Conservation (phyloP, 1,284 basidiomycete genomes). For the Sutorius eximius region DNA sequence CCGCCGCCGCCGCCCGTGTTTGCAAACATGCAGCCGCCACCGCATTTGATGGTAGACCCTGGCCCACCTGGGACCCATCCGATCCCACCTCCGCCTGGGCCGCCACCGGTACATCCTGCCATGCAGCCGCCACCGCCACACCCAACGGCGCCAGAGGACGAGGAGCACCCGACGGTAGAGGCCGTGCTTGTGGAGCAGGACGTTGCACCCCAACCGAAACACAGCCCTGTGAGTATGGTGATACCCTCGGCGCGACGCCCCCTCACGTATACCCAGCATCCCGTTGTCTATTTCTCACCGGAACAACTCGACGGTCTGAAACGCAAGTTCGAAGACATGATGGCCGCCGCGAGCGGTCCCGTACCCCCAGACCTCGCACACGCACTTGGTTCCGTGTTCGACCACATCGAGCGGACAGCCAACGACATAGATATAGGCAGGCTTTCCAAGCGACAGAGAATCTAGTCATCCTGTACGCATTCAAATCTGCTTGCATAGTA, state of each 20-base stretch:
- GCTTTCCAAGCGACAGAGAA: conserved; percentile 27
- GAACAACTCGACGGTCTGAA: conserved; percentile 33
- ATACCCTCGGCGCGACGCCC: neutral
- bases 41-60: conserved; percentile 25
- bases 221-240: conserved; percentile 17
- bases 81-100: conserved; percentile 9
- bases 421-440: conserved; percentile 28
- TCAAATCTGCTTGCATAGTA: neutral
- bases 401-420: conserved; percentile 34
- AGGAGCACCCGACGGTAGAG: conserved; percentile 14
- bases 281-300: conserved; percentile 34
- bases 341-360: conserved; percentile 30
- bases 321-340: conserved; percentile 35
- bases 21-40: conserved; percentile 25
- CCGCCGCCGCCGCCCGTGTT: conserved; percentile 25
- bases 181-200: conserved; percentile 18
- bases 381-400: conserved; percentile 35
- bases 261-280: conserved; percentile 10
- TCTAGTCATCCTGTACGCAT: conserved; percentile 13
- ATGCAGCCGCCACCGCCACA: conserved; percentile 7
- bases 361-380: conserved; percentile 33
- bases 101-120: conserved; percentile 6
- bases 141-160: conserved; percentile 17
- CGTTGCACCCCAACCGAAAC: conserved; percentile 14
- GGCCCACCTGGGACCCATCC: conserved; percentile 14